Conservation (phyloP, 1,284 basidiomycete genomes). For the Coniophora puteana region DNA sequence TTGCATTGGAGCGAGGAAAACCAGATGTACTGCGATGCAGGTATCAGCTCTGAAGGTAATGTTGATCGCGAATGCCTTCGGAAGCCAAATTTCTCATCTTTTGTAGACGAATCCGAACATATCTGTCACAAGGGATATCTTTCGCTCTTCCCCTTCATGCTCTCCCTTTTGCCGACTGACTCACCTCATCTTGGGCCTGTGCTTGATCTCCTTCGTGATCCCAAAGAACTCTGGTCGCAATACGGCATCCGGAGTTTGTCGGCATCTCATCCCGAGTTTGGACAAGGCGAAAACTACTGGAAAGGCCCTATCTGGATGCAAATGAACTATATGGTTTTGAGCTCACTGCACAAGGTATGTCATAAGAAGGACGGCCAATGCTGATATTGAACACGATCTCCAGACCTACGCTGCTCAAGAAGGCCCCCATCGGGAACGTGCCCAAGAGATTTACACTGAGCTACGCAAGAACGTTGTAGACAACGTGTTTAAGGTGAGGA, state of each 20-base stretch:
- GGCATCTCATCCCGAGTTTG: constrained; percentile 81
- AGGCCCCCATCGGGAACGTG: constrained; percentile 78
- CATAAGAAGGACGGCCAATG: background rate
- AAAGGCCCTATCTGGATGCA: constrained; percentile 95
- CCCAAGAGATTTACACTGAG: constrained; percentile 75
- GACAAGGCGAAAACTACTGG: constrained; percentile 94
- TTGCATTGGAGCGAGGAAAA: constrained; percentile 89
- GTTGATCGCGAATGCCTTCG: background rate
- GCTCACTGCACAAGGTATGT: constrained; percentile 70
- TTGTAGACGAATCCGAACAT: constrained; percentile 81
- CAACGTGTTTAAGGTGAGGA: constrained; percentile 76
- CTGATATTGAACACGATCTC: background rate
- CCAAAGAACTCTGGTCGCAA: constrained; percentile 85
- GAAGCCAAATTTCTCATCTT: background rate
- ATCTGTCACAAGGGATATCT: constrained; percentile 92
- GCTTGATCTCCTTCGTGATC: constrained; percentile 77
- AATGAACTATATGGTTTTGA: constrained; percentile 89
- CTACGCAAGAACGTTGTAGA: constrained; percentile 80
- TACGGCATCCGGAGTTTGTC: constrained; percentile 88
- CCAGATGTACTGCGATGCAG: constrained; percentile 91
- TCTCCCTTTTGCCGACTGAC: constrained; percentile 70
- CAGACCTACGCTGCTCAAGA: constrained; percentile 75
- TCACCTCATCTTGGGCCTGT: constrained; percentile 79
- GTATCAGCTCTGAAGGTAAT: constrained; percentile 80
- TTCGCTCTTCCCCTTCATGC: constrained; percentile 88